These are phyloP conservation scores for Cordia subcordata DNA, from an alignment of 257 asterid species.

Conservation along the genomic window DNA sequence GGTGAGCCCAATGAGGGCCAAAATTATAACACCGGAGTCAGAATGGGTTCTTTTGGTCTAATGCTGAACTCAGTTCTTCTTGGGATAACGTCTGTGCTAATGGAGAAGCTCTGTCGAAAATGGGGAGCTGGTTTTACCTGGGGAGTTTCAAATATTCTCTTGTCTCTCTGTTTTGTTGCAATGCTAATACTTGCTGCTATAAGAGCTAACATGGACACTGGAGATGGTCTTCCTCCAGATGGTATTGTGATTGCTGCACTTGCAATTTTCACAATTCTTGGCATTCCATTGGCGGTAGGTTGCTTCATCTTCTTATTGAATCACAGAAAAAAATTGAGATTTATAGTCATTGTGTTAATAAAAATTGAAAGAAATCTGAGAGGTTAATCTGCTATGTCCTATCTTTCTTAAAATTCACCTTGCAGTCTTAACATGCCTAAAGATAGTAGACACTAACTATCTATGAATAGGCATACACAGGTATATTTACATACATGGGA, in stretches of 20 bases:
- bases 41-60: constrained; percentile 78
- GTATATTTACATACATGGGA: no score
- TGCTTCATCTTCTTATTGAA: constrained; percentile 15
- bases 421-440: no score
- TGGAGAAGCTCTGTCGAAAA: constrained; percentile 84
- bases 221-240: constrained; percentile 42
- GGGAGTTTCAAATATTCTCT: constrained; percentile 72
- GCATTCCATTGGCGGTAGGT: constrained; percentile 85
- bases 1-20: constrained; percentile 78
- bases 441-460: no score
- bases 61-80: constrained; percentile 86
- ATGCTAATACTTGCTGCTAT: constrained; percentile 57
- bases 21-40: constrained; percentile 60
- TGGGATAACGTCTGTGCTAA: constrained; percentile 74
- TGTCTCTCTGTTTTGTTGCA: constrained; percentile 65
- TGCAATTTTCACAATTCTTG: constrained; percentile 64
- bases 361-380: neutral
- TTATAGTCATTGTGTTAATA: neutral
- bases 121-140: constrained; percentile 89
- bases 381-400: no score
- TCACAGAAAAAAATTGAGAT: neutral
- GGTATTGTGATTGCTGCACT: constrained; percentile 69
- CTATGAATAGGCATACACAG: no score
- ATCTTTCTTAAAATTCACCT: no score
- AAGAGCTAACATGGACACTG: constrained; percentile 39